Conservation (phyloP, 2,329 filamentous ascomycete species). For the Pestalotiopsis sp. region DNA sequence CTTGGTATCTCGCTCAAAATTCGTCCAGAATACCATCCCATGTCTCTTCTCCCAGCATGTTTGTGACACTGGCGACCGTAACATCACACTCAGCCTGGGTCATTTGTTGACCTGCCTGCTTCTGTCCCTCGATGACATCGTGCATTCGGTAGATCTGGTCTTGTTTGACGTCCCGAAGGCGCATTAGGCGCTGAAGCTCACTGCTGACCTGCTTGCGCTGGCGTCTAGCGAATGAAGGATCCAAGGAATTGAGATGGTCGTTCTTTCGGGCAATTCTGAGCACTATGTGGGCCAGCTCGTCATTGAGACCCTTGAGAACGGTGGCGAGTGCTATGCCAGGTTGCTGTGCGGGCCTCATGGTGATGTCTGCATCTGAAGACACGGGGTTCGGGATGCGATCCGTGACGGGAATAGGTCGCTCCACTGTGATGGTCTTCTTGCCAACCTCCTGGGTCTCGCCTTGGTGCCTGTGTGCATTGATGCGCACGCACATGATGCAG, state of each 20-base stretch:
- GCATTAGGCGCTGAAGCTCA: constrained; percentile 61
- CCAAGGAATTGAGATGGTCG: constrained; percentile 62
- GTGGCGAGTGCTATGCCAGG: constrained; percentile 73
- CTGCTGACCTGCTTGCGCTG: constrained; percentile 62
- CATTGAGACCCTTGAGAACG: constrained; percentile 80
- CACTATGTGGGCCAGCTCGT: constrained; percentile 78
- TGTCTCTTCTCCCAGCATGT: constrained; percentile 28
- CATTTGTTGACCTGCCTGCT: constrained; percentile 63
- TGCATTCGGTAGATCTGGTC: constrained; percentile 82
- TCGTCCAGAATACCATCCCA: constrained; percentile 29
- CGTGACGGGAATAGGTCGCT: constrained; percentile 66
- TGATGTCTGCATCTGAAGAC: constrained; percentile 29
- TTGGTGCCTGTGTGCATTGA: constrained; percentile 38
- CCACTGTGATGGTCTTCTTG: constrained; percentile 61
- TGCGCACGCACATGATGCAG: constrained; percentile 58
- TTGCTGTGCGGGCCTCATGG: constrained; percentile 65
- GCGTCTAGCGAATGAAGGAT: constrained; percentile 65
- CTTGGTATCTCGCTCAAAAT: background rate
- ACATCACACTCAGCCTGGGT: constrained; percentile 63
- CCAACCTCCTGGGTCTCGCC: constrained; percentile 39
- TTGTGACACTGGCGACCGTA: constrained; percentile 55
- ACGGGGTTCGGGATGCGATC: constrained; percentile 53
- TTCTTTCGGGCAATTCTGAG: constrained; percentile 65
- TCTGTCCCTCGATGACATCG: constrained; percentile 81
- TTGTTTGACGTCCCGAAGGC: constrained; percentile 69